A percentile compares a stretch with the other conserved stretches of the same genome.
Conservation (phyloP, 805 yeast species). For the Tetrapisispora nanseiensis region DNA sequence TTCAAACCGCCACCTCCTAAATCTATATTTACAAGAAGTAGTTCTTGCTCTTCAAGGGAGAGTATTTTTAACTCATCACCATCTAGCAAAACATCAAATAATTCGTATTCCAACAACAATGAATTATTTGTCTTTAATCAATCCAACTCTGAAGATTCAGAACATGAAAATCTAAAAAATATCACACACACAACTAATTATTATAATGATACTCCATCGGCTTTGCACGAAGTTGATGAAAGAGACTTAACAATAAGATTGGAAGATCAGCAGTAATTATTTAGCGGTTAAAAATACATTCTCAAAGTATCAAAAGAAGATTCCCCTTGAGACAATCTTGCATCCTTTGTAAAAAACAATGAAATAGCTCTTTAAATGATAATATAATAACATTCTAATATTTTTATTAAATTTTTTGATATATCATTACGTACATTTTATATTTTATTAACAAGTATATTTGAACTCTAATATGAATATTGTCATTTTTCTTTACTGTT, state of each 20-base stretch:
- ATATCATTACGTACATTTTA: too few relatives aligned
- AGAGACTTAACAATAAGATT: constrained; percentile 1
- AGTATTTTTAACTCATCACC: constrained; percentile 1
- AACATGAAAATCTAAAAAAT: background rate
- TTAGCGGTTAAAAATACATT: background rate
- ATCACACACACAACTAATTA: background rate
- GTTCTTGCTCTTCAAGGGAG: background rate
- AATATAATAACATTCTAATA: background rate
- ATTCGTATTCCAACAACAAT: background rate
- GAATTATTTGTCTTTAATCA: background rate
- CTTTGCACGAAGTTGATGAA: background rate
- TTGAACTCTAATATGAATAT: background rate
- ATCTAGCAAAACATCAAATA: background rate
- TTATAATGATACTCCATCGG: background rate
- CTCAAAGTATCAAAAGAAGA: too few relatives aligned
- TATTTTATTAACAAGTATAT: background rate
- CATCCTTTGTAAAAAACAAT: too few relatives aligned
- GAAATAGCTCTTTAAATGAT: too few relatives aligned
- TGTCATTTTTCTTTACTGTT: background rate
- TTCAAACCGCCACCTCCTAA: constrained; percentile 2
- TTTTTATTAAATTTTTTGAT: too few relatives aligned
- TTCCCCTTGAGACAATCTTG: too few relatives aligned
- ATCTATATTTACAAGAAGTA: background rate
- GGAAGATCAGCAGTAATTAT: background rate
- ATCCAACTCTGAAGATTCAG: background rate